Evolutionary conservation across 225 moss, liverwort and hornwort species (phyloP).

Genomic region (Straminergon stramineum): DNA sequence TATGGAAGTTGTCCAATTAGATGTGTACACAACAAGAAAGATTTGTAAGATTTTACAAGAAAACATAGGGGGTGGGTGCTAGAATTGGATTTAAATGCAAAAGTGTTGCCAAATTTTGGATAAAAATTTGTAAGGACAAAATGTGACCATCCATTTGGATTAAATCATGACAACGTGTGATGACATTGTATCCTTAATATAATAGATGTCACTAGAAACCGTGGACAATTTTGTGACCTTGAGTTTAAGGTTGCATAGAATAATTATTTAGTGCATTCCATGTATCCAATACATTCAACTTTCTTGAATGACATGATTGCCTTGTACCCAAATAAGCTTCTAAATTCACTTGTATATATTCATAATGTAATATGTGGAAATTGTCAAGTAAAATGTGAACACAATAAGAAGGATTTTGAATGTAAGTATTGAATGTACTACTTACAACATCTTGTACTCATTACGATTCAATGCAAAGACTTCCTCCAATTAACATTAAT

Average conservation of each 20-base stretch:
- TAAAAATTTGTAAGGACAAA: not conserved
- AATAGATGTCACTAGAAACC: not conserved
- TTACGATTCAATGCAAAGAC: not conserved
- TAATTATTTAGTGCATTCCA: not conserved
- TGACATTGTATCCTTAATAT: not conserved
- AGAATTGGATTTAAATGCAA: not conserved
- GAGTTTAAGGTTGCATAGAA: not conserved
- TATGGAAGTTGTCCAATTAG: not conserved
- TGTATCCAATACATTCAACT: not conserved
- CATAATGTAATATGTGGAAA: rapidly evolving
- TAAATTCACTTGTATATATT: not conserved
- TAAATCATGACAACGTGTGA: not conserved
- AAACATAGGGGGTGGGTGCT: not conserved
- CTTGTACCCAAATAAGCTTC: not conserved
- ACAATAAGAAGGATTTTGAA: not conserved
- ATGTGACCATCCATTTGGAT: not conserved
- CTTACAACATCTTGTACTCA: too few species aligned
- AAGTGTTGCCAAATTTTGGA: not conserved
- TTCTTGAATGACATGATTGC: not conserved
- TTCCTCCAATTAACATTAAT: not conserved
- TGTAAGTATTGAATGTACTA: not conserved
- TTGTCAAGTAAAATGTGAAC: not conserved
- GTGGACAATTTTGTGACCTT: not conserved
- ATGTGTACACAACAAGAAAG: not conserved
- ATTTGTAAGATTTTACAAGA: not conserved